Base-by-base conservation (phyloP, 1,284 basidiomycete genomes). In the Coniferiporia weirii region DNA sequence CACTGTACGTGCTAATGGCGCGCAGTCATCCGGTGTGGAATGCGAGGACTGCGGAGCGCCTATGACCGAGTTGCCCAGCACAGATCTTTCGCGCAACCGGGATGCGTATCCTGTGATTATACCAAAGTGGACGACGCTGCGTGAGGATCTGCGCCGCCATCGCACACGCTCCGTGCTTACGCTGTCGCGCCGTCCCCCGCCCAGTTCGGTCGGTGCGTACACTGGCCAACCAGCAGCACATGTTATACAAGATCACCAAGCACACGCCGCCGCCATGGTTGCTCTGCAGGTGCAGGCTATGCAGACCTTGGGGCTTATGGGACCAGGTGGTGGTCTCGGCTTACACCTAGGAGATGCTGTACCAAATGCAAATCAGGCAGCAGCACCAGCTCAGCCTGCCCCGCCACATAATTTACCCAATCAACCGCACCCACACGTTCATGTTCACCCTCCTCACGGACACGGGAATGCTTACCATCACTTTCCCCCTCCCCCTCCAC, bases 81-180 rank as follows among this genome's bases (percentile, higher is more conserved):
- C 54, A 15, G 54, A 56, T 32, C 54, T 56, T 20, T 48, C 45
- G 12, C 52, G 43, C 15, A 56, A 60, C 22, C 47, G 59, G 17
- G 36, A 60, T 22, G 46, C 52, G 48, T 56, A 60, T 44, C 59
- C 59, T n/a, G 22, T 60, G 46, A 56, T 60, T 27, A 56, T 56
- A 20, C 59, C 59, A 20, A 60, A 60, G 38, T 60, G 59, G 59
- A 7, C 54, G 20, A 60, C 59, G 12, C 17, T 60, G 36, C 50
- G 49, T 4, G 59, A 60, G 45, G 48, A 56, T 36, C 34, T 60
- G 40, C 34, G 35, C 44, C 48, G 43, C 10, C 59, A 60, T 40
- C 49, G 59, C 13, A 46, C 54, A n/a, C 53, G 59, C 38, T 56
- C 54, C 7, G 22, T 60, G 7, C 46, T 60, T 9, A 60, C 59